A percentile compares a stretch with the other conserved stretches of the same genome.
phyloP scores from a whole-genome alignment of 192 early-diverging fungal species.

The Rhizophlyctis rosea region DNA sequence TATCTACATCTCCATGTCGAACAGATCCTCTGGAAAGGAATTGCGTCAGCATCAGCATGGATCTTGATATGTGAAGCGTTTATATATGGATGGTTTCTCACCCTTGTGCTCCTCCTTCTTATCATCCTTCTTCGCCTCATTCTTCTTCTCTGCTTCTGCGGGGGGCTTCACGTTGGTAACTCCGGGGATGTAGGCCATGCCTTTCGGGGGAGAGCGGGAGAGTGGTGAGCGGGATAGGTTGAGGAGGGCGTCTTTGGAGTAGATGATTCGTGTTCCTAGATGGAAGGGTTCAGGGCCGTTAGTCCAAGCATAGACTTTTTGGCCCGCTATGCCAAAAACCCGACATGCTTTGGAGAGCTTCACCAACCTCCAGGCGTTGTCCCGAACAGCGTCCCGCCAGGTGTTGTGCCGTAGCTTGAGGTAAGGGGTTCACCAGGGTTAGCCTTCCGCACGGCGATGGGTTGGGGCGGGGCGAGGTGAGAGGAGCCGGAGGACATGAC shows the following conservation, averaged over 20 bases:
- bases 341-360: background rate
- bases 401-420: slow-evolving; percentile 58
- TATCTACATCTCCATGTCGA: slow-evolving; percentile 36
- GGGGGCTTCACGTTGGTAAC: slow-evolving; percentile 51
- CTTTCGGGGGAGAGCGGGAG: slow-evolving; percentile 54
- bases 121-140: slow-evolving; percentile 31
- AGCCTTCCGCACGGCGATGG: slow-evolving; percentile 51
- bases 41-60: too few relatives aligned
- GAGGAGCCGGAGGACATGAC: slow-evolving; percentile 14
- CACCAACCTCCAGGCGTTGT: slow-evolving; percentile 57
- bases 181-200: slow-evolving; percentile 59
- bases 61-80: too few relatives aligned
- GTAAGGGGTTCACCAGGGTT: slow-evolving; percentile 48
- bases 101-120: slow-evolving; percentile 35
- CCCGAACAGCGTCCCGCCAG: slow-evolving; percentile 58
- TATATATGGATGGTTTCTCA: too few relatives aligned
- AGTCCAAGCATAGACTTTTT: background rate
- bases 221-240: slow-evolving; percentile 61
- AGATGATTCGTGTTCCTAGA: slow-evolving; percentile 65
- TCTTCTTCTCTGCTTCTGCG: slow-evolving; percentile 23
- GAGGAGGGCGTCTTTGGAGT: slow-evolving; percentile 59
- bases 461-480: slow-evolving; percentile 16
- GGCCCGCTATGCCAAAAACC: background rate
- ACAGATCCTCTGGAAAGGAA: too few relatives aligned
- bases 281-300: too few relatives aligned